These are phyloP conservation scores for Saxophila tyrrhenica DNA, from an alignment of 495 filamentous ascomycete species.

Conservation along the genomic window DNA sequence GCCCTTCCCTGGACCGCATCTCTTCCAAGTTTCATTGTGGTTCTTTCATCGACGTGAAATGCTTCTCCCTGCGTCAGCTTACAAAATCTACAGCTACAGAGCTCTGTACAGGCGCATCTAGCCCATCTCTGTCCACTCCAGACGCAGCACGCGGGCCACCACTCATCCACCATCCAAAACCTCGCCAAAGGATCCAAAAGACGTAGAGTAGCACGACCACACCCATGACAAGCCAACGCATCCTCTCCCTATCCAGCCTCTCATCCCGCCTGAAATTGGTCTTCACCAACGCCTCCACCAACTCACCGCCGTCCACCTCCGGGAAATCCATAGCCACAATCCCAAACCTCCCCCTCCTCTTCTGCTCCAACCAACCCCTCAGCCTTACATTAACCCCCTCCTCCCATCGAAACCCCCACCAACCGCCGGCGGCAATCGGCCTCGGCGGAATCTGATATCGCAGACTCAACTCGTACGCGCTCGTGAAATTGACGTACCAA, in stretches of 20 bases:
- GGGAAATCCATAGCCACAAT: conserved; percentile 20
- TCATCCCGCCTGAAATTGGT: conserved; percentile 3
- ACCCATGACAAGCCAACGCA: too few relatives aligned
- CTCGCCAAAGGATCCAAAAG: too few relatives aligned
- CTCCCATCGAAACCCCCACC: conserved; percentile 13
- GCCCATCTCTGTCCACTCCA: too few relatives aligned
- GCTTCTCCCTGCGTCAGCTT: too few relatives aligned
- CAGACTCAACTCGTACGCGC: conserved; percentile 18
- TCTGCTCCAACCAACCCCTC: not conserved
- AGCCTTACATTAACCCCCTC: conserved; percentile 14
- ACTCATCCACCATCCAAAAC: too few relatives aligned
- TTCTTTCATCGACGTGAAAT: too few relatives aligned
- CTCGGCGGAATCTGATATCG: conserved; percentile 14
- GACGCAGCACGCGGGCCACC: too few relatives aligned
- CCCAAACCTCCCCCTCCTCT: conserved; percentile 6
- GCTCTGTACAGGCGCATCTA: too few relatives aligned
- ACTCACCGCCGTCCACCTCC: conserved; percentile 8
- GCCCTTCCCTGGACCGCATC: too few relatives aligned
- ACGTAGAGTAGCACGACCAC: too few relatives aligned
- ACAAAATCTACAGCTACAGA: too few relatives aligned
- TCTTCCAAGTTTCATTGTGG: too few relatives aligned
- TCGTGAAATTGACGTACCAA: conserved; percentile 21
- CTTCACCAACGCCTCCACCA: conserved; percentile 5
- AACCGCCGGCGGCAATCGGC: conserved; percentile 14
- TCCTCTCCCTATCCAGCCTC: not conserved